Percentiles rank a stretch among this genome's conserved stretches.
Evolutionary conservation across 176 grass and related monocot genomes (phyloP).

Genomic region (Avena eriantha): DNA sequence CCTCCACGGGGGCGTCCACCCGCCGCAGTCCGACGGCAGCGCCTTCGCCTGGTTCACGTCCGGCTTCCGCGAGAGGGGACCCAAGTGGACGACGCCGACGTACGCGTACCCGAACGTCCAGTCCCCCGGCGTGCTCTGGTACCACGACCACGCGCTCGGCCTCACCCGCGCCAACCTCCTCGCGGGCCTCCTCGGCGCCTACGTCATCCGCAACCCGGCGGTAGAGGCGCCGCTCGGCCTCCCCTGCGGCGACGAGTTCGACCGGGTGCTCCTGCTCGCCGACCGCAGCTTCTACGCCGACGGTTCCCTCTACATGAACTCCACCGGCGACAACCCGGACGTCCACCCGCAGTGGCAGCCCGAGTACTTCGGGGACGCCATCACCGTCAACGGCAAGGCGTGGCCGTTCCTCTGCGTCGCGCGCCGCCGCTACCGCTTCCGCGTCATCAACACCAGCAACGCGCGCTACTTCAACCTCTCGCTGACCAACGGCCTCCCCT

Average conservation of each 20-base stretch:
- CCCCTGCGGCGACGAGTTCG: conserved; percentile 53
- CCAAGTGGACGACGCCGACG: conserved; percentile 49
- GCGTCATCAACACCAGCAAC: conserved; percentile 76
- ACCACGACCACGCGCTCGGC: conserved; percentile 79
- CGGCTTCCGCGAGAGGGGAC: conserved; percentile 42
- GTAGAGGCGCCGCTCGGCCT: conserved; percentile 52
- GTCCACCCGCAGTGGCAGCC: conserved; percentile 75
- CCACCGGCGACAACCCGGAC: conserved; percentile 44
- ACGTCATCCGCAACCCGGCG: conserved; percentile 51
- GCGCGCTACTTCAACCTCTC: conserved; percentile 76
- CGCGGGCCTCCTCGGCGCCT: conserved; percentile 75
- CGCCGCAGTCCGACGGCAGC: conserved; percentile 60
- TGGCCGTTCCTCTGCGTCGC: conserved; percentile 69
- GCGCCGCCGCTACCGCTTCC: conserved; percentile 61
- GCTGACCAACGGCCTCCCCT: conserved; percentile 41
- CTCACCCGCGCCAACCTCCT: conserved; percentile 80
- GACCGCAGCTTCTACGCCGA: conserved; percentile 76
- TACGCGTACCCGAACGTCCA: conserved; percentile 76
- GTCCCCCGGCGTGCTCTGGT: conserved; percentile 63
- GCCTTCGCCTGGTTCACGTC: conserved; percentile 79
- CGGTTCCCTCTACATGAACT: conserved; percentile 67
- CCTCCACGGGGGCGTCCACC: conserved; percentile 70
- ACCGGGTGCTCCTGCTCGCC: conserved; percentile 59
- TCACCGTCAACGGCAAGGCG: conserved; percentile 77
- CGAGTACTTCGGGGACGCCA: conserved; percentile 66